A percentile compares a stretch with the other conserved stretches of the same genome.
These are phyloP conservation scores for Parasarocladium wereldwijsianum DNA, from an alignment of 2,329 filamentous ascomycete genomes.

Conservation along the genomic window DNA sequence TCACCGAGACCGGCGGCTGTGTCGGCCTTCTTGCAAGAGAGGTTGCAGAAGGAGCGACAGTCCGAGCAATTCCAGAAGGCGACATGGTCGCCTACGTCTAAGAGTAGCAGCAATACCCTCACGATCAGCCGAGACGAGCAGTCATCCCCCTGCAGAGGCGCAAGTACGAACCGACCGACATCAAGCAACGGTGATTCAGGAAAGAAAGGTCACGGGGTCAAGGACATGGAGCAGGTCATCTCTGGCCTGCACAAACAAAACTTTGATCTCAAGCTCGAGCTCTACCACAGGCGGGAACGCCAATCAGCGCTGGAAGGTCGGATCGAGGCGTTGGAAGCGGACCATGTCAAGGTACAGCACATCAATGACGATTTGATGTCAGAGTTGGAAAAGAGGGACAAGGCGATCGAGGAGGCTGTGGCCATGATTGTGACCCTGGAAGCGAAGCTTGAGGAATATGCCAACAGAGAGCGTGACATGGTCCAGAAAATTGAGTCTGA, in stretches of 20 bases:
- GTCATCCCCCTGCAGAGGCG: constrained; percentile 22
- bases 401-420: constrained; percentile 56
- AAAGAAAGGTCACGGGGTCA: constrained; percentile 43
- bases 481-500: constrained; percentile 33
- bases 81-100: constrained; percentile 13
- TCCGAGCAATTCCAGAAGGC: constrained; percentile 28
- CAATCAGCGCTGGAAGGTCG: constrained; percentile 44
- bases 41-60: constrained; percentile 34
- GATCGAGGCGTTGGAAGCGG: constrained; percentile 37
- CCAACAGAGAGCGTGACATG: constrained; percentile 38
- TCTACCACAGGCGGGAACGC: constrained; percentile 53
- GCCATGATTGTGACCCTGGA: constrained; percentile 54
- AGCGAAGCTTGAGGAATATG: constrained; percentile 37
- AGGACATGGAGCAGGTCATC: constrained; percentile 55
- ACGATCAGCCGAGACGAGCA: constrained; percentile 21
- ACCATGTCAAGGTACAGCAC: constrained; percentile 37
- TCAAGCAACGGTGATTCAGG: constrained; percentile 25
- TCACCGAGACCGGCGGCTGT: constrained; percentile 22
- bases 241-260: constrained; percentile 62
- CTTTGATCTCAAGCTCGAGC: constrained; percentile 60
- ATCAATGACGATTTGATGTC: constrained; percentile 42
- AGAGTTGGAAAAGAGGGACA: constrained; percentile 54
- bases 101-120: constrained; percentile 21
- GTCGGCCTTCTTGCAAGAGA: constrained; percentile 40
- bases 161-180: constrained; percentile 23